These are phyloP conservation scores for Graphilbum ipis-grandicollis DNA, from an alignment of 2,329 filamentous ascomycete species.

Conservation along the genomic window DNA sequence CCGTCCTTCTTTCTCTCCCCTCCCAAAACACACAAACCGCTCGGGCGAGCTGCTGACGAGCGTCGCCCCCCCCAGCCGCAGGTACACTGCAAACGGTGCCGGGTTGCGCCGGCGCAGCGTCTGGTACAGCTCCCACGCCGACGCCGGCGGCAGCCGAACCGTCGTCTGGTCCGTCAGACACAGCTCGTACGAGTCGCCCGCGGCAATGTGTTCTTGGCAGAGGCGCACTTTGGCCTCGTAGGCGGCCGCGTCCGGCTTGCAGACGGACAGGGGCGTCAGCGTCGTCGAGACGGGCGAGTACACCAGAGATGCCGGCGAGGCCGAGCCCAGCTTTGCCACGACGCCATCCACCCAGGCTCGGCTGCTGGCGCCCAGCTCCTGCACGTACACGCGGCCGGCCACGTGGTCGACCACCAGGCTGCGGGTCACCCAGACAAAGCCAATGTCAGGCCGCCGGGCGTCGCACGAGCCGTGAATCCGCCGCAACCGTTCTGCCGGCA, in stretches of 20 bases:
- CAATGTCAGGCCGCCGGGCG: slow-evolving; percentile 45
- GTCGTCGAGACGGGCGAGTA: background rate
- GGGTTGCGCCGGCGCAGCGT: slow-evolving; percentile 55
- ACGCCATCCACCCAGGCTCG: slow-evolving; percentile 29
- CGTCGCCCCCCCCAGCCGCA: slow-evolving; percentile 51
- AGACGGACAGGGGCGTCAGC: slow-evolving; percentile 14
- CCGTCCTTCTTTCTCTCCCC: too few relatives aligned
- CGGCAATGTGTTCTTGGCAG: slow-evolving; percentile 56
- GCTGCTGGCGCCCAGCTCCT: slow-evolving; percentile 34
- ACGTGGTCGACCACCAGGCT: slow-evolving; percentile 65
- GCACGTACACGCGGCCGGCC: slow-evolving; percentile 42
- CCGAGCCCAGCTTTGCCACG: slow-evolving; percentile 13
- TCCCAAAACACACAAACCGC: slow-evolving; percentile 45
- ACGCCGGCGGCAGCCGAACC: slow-evolving; percentile 26
- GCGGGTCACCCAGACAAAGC: slow-evolving; percentile 57
- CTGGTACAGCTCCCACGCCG: slow-evolving; percentile 55
- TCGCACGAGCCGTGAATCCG: background rate
- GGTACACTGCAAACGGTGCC: slow-evolving; percentile 70
- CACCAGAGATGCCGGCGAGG: slow-evolving; percentile 11
- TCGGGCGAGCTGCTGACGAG: slow-evolving; percentile 77
- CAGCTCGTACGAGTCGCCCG: slow-evolving; percentile 72
- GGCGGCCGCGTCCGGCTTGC: slow-evolving; percentile 22
- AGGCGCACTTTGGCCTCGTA: slow-evolving; percentile 51
- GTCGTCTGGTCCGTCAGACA: slow-evolving; percentile 64
- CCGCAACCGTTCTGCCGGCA: slow-evolving; percentile 8